A percentile compares a stretch with the other conserved stretches of the same genome.
These are phyloP conservation scores for Leavenworthia alabamica DNA, from an alignment of 345 rosid genomes.

Conservation along the genomic window DNA sequence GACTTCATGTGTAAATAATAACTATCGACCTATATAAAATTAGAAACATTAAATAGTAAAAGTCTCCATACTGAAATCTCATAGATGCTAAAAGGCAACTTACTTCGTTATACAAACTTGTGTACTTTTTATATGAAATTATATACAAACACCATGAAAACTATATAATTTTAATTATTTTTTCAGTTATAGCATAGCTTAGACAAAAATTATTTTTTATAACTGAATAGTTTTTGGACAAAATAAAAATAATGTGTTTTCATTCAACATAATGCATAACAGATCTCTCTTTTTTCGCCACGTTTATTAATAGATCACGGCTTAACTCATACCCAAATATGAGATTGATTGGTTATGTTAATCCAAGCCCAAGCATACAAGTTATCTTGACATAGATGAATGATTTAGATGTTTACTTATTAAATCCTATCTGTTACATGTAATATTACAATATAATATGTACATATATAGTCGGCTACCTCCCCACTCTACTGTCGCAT, in stretches of 20 bases:
- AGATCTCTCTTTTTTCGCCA: no score
- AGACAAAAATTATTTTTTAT: neutral
- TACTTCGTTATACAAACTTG: neutral
- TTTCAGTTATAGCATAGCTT: neutral
- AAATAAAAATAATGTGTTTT: neutral
- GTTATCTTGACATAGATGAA: neutral
- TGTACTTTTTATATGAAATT: neutral
- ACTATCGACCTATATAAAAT: no score
- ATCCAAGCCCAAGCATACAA: neutral
- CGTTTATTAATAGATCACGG: neutral
- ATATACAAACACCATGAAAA: neutral
- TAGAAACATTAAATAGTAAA: neutral
- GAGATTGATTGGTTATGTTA: neutral
- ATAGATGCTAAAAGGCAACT: neutral
- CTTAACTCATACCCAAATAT: neutral
- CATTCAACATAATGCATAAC: neutral
- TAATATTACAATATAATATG: neutral
- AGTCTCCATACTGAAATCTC: neutral
- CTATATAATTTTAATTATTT: neutral
- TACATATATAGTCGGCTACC: slow-evolving; percentile 23
- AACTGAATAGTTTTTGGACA: neutral
- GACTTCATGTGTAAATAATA: no score
- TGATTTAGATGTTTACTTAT: neutral
- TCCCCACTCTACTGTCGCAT: slow-evolving; percentile 22
- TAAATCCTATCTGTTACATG: neutral